Conservation (phyloP, 352 stramenopile genomes). For the Phytophthora colocasiae region DNA sequence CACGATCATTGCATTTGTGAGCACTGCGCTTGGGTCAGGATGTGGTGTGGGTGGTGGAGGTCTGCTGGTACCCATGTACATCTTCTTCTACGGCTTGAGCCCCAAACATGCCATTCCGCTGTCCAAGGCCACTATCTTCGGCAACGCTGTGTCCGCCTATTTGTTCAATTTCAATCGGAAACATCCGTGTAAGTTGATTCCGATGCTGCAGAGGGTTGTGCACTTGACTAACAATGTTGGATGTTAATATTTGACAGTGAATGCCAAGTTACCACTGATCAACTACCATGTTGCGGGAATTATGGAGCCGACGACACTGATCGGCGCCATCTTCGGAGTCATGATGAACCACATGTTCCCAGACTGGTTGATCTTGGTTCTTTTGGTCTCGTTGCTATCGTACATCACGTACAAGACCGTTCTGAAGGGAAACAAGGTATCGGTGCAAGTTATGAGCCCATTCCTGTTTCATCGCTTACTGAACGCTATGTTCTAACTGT, state of each 20-base stretch:
- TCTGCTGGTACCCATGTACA: conserved; percentile 98
- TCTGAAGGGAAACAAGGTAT: conserved; percentile 72
- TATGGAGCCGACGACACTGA: conserved; percentile 96
- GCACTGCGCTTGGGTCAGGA: conserved; percentile 90
- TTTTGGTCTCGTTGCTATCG: conserved; percentile 79
- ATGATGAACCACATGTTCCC: conserved; percentile 88
- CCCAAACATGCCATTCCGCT: conserved; percentile 98
- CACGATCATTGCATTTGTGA: conserved; percentile 78
- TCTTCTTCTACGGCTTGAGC: conserved; percentile 93
- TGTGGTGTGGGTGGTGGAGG: conserved; percentile 94
- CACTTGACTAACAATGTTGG: conserved; percentile 12
- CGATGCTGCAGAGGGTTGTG: not conserved
- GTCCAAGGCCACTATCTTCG: conserved; percentile 97
- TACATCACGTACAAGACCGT: conserved; percentile 82
- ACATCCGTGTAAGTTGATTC: conserved; percentile 80
- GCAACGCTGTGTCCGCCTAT: conserved; percentile 95
- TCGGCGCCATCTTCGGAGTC: conserved; percentile 81
- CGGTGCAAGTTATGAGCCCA: too few relatives aligned
- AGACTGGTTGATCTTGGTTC: conserved; percentile 83
- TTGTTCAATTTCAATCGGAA: conserved; percentile 94
- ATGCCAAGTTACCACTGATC: conserved; percentile 93
- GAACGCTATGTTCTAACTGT: not conserved
- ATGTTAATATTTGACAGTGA: conserved; percentile 30
- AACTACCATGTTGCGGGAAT: conserved; percentile 98
- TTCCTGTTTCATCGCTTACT: not conserved